Evolutionary conservation across 176 grass and related monocot genomes (phyloP).

Genomic region (Bromus sterilis): DNA sequence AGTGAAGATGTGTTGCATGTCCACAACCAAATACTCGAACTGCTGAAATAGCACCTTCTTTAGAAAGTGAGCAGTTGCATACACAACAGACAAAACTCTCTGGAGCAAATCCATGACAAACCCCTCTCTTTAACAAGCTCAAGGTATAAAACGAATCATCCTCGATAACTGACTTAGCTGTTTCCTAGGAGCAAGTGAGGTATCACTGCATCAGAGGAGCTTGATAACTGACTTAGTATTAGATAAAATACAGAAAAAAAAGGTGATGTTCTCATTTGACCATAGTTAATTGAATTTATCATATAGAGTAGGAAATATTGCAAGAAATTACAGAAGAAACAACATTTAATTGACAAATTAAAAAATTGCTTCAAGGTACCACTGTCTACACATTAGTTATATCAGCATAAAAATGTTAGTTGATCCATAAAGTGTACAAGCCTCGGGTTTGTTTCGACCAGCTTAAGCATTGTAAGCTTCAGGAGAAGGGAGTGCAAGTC

Average conservation of each 20-base stretch:
- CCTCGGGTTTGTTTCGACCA: no score
- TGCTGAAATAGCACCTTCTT: constrained; percentile 56
- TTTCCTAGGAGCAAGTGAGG: constrained; percentile 46
- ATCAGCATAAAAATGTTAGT: not conserved
- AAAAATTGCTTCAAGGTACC: not conserved
- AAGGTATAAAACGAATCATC: constrained; percentile 95
- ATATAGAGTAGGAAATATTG: not conserved
- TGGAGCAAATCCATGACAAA: constrained; percentile 81
- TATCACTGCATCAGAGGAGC: constrained; percentile 18
- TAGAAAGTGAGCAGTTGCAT: constrained; percentile 76
- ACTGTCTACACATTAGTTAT: not conserved
- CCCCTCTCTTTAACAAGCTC: constrained; percentile 83
- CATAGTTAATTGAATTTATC: not conserved
- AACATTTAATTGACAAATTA: not conserved
- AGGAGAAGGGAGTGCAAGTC: no score
- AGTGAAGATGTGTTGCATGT: constrained; percentile 86
- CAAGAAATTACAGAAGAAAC: not conserved
- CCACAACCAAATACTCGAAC: constrained; percentile 80
- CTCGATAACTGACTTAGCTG: constrained; percentile 93
- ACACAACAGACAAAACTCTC: constrained; percentile 80
- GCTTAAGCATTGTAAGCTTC: no score
- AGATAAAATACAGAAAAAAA: constrained; percentile 14
- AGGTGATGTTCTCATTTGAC: not conserved
- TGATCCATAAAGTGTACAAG: not conserved
- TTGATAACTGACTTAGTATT: not conserved